phyloP scores from a whole-genome alignment of 108 stramenopile genomes.

The Cylindrotheca fusiformis region DNA sequence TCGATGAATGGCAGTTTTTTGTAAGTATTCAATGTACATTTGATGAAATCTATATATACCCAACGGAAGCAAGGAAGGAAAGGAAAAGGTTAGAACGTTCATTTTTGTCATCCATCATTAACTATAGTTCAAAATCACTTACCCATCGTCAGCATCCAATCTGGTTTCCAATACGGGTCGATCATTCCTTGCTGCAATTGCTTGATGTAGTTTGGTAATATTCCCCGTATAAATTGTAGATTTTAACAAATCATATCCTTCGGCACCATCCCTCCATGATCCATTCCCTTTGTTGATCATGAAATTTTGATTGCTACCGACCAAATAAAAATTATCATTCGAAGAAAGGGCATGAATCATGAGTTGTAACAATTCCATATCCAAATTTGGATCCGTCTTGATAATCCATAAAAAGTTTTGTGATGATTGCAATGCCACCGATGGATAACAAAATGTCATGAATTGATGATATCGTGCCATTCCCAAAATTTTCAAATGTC shows the following conservation, averaged over 20 bases:
- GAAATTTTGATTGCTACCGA: slow-evolving; percentile 64
- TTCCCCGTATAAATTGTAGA: slow-evolving; percentile 38
- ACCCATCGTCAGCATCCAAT: slow-evolving; percentile 83
- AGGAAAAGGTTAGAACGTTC: too few relatives aligned
- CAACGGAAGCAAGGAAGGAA: too few relatives aligned
- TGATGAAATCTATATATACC: slow-evolving; percentile 43
- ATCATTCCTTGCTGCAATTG: slow-evolving; percentile 47
- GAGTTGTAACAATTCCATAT: slow-evolving; percentile 27
- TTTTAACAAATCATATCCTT: slow-evolving; percentile 39
- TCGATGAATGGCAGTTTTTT: slow-evolving; percentile 44
- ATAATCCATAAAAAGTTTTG: slow-evolving; percentile 76
- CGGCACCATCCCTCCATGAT: slow-evolving; percentile 58
- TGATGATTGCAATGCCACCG: slow-evolving; percentile 28
- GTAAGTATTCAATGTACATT: slow-evolving; percentile 51
- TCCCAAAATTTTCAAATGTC: slow-evolving; percentile 44
- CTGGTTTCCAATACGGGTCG: slow-evolving; percentile 71
- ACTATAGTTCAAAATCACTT: background rate
- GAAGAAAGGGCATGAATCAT: slow-evolving; percentile 48
- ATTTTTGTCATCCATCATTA: too few relatives aligned
- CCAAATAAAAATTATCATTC: slow-evolving; percentile 45
- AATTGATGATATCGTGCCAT: slow-evolving; percentile 65
- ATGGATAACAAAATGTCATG: slow-evolving; percentile 59
- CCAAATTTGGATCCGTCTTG: slow-evolving; percentile 66
- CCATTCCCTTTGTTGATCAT: slow-evolving; percentile 47
- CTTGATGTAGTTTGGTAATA: slow-evolving; percentile 30